Conservation (phyloP, 78 protist genomes). For the Guillardia theta region DNA sequence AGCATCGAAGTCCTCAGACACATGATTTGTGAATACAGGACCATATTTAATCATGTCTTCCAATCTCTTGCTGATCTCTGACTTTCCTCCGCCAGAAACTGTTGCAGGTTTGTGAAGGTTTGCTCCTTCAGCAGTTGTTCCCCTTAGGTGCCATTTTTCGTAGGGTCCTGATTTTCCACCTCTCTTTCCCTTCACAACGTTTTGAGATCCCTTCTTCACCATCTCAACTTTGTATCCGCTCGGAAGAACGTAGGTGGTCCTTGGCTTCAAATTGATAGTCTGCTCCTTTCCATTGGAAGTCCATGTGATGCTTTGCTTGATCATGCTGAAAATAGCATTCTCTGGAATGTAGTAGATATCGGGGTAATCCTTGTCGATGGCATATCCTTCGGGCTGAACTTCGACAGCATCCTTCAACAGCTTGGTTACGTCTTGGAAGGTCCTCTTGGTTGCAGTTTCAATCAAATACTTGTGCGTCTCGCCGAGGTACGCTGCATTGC, state of each 20-base stretch:
- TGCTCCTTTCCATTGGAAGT: neutral
- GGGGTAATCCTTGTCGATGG: conserved; percentile 5
- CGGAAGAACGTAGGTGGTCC: neutral
- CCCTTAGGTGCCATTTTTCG: neutral
- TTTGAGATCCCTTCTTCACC: conserved; percentile 34
- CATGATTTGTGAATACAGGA: neutral
- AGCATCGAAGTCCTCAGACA: neutral
- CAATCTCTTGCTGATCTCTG: neutral
- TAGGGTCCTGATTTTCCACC: neutral
- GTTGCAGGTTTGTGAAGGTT: conserved; percentile 18
- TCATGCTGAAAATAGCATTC: neutral
- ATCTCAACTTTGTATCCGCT: neutral
- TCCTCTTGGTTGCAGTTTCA: neutral
- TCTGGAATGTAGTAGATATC: neutral
- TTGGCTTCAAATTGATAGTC: neutral
- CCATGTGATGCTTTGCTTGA: neutral
- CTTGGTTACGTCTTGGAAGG: neutral
- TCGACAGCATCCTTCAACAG: neutral
- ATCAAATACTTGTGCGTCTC: neutral
- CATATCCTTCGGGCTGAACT: neutral
- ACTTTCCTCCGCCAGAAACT: conserved; percentile 26
- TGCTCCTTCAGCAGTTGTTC: neutral
- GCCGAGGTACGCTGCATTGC: neutral
- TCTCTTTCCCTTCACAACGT: neutral
- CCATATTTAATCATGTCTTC: conserved; percentile 7